Conservation (phyloP, 2,329 filamentous ascomycete genomes). For the Colletotrichum salicis region DNA sequence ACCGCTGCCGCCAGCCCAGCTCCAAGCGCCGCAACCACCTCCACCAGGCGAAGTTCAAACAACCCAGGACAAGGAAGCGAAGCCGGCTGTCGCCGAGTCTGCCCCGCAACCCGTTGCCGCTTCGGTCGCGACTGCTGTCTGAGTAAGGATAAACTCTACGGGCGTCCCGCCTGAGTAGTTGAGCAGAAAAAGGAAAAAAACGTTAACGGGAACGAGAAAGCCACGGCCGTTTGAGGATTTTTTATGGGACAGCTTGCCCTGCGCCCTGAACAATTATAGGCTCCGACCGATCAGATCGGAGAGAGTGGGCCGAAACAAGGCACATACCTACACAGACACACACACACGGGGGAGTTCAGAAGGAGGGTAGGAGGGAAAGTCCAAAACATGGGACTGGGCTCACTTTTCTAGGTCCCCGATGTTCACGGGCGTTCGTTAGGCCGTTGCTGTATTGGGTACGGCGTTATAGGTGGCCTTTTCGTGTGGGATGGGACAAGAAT, state of each 20-base stretch:
- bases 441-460: neutral
- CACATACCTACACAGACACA: no score
- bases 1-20: neutral
- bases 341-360: neutral
- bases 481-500: conserved; percentile 8
- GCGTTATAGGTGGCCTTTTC: conserved; percentile 3
- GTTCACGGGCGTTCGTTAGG: neutral
- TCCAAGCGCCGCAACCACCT: neutral
- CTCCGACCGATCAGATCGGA: conserved; percentile 28
- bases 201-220: neutral
- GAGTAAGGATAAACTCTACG: conserved; percentile 13
- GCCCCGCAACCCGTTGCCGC: neutral
- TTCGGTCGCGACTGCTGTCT: conserved; percentile 16
- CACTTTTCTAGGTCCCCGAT: neutral
- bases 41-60: neutral
- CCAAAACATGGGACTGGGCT: neutral
- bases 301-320: conserved; percentile 22
- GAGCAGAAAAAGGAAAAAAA: neutral
- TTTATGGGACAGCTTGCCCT: neutral
- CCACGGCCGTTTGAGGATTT: neutral
- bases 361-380: neutral
- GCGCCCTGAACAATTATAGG: conserved; percentile 11
- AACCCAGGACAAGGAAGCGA: conserved; percentile 9
- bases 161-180: conserved; percentile 14
- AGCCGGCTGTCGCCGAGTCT: conserved; percentile 15